Base-by-base conservation (phyloP, 2,329 filamentous ascomycete species). In the Cladosporium velox region DNA sequence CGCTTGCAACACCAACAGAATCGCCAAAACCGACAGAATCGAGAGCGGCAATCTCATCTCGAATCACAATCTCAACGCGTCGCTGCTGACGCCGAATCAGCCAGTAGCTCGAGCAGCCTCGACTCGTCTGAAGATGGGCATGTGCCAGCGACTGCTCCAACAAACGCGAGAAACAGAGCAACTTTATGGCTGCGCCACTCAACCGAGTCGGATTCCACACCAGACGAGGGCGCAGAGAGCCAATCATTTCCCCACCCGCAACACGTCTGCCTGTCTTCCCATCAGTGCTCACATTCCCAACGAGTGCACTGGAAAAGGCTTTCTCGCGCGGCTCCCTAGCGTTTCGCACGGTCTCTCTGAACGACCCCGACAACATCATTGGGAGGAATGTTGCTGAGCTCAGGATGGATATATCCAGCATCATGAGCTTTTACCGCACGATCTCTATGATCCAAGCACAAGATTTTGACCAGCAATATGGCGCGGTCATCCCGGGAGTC, bases 361-460 rank as follows among this genome's bases (percentile, higher is more conserved):
- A 47, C 15, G 49, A 64, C 35, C 7, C 32, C 7, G 15, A 41
- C 21, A 55, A 64, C 61, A 32, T 54, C 15, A 21, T 58, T 30
- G 61, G 35, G 4, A n/a, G 18, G 8, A 51, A 26, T 41, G 38
- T 64, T 4, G 34, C 38, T 15, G 35, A 44, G 8, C 38, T 64
- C 49, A 26, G 14, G 14, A 21, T 64, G n/a, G 21, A 54, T 7
- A 21, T 64, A 5, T 64, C 61, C 34, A 57, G 51, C n/a, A 52
- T 64, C 34, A 64, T 64, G 61, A 28, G 34, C 18, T 41, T 47
- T 21, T 64, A 64, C 54, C 18, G 24, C 14, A 57, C 24, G 30
- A 49, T 64, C 24, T 47, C 26, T 26, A 18, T 30, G 21, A 28
- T 30, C 7, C 61, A 58, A 32, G 21, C 61, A 21, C 38, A 47